These are phyloP conservation scores for Prunus mira DNA, from an alignment of 306 rosid species.

Conservation along the genomic window DNA sequence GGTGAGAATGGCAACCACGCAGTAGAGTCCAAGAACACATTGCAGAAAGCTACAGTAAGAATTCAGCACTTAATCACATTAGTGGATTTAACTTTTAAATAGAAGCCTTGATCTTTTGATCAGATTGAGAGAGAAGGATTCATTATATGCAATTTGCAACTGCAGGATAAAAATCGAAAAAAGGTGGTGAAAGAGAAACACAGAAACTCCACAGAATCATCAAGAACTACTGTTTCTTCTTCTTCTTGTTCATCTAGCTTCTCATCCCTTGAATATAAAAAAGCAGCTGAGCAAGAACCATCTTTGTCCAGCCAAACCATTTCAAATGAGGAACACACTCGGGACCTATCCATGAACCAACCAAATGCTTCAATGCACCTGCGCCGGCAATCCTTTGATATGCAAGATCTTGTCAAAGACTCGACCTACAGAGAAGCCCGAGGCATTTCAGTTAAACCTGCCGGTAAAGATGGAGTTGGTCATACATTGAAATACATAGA, in stretches of 20 bases:
- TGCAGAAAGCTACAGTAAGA: constrained; percentile 48
- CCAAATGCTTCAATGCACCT: constrained; percentile 11
- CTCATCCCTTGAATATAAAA: constrained; percentile 63
- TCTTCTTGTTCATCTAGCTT: constrained; percentile 79
- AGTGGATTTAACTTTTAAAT: background rate
- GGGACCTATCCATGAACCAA: constrained; percentile 34
- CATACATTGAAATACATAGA: constrained; percentile 57
- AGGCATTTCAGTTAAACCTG: constrained; percentile 51
- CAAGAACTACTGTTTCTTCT: constrained; percentile 57
- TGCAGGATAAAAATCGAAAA: constrained; percentile 55
- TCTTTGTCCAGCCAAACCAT: constrained; percentile 28
- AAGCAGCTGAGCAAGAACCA: constrained; percentile 46
- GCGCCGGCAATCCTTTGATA: constrained; percentile 33
- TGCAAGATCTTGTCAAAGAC: constrained; percentile 45
- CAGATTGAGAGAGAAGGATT: constrained; percentile 1
- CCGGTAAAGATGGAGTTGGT: constrained; percentile 37
- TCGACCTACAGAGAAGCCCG: constrained; percentile 55
- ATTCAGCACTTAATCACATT: constrained; percentile 9
- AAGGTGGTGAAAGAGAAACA: constrained; percentile 45
- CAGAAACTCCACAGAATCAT: constrained; percentile 62
- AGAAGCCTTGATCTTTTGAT: constrained; percentile 13
- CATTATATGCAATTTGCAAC: background rate
- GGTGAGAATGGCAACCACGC: constrained; percentile 36
- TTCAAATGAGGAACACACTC: constrained; percentile 23
- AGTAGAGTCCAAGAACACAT: constrained; percentile 28